Base-by-base conservation (phyloP, 345 rosid genomes). In the Arabis hirsuta region DNA sequence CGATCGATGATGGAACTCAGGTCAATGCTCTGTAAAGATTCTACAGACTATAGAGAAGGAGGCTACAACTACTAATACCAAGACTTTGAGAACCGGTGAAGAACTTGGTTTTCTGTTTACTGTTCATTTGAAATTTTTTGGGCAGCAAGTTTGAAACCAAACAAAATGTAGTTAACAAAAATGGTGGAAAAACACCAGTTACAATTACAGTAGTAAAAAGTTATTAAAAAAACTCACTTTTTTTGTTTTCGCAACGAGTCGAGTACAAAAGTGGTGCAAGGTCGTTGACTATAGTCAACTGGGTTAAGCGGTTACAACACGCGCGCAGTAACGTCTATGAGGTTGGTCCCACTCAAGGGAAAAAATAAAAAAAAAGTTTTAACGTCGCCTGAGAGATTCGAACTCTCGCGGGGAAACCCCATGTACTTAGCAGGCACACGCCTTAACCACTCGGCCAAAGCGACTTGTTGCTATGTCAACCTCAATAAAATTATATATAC, bases 1-100 rank as follows among this genome's bases (percentile, higher is more conserved):
- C 83, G 90, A 56, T 91, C 96, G 0, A 81, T 95, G 70, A 85
- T 85, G 86, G 99, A 95, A 76, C 89, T 90, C 13, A 80, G 92
- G 5, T 91, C 99, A 0, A 90, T 95, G 84, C 92, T 95, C 2
- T 89, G 95, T 68, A 80, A 88, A 79, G 96, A 91, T 73, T 87
- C 86, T 48, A 80, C 82, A 22, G 80, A 83, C 63, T 78, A 81
- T 41, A 48, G 82, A 75, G 85, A 82, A 52, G 67, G 82, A 52
- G 65, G 81, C 41, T 86, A 86, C 69, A 78, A 78, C 70, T 82
- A 80, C 43, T 71, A 69, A 60, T 34, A 60, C 1, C 55, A 73
- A 73, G 45, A 12, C 1, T 32, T 32, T 11, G 20, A 13, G 11
- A n/a, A 62, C 65, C 58, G 32, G 73, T 50, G 73, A 58, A 73